A percentile compares a stretch with the other conserved stretches of the same genome.
phyloP scores from a whole-genome alignment of 179 eudicot species.

The Silene coronaria region DNA sequence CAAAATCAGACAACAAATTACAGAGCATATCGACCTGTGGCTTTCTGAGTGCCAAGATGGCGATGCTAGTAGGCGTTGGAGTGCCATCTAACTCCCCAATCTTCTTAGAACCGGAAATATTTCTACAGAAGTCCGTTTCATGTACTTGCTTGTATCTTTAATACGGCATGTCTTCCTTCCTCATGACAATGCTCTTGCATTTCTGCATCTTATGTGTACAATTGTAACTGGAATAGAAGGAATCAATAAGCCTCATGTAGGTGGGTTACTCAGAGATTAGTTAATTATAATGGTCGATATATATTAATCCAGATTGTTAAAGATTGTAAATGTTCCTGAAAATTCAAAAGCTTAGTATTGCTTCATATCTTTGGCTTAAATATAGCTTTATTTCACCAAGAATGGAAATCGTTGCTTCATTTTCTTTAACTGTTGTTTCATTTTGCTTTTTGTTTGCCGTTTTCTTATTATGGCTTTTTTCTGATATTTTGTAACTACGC shows the following conservation, averaged over 20 bases:
- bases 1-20: constrained; percentile 72
- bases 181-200: background rate
- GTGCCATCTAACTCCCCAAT: constrained; percentile 29
- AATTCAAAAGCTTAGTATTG: background rate
- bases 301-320: background rate
- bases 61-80: constrained; percentile 39
- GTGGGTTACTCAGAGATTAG: background rate
- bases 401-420: background rate
- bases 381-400: background rate
- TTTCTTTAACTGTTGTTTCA: background rate
- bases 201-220: background rate
- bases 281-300: background rate
- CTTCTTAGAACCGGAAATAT: background rate
- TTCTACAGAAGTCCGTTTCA: background rate
- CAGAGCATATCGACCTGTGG: constrained; percentile 80
- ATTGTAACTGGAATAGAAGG: background rate
- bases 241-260: constrained; percentile 1
- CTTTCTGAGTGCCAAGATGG: constrained; percentile 66
- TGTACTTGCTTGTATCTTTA: background rate
- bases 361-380: background rate
- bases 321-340: background rate
- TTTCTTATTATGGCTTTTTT: too few relatives aligned
- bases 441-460: background rate
- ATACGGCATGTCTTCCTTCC: background rate
- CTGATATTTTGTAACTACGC: too few relatives aligned